phyloP scores from a whole-genome alignment of 129 eudicot species.

The Centrapalus pauciflorus region DNA sequence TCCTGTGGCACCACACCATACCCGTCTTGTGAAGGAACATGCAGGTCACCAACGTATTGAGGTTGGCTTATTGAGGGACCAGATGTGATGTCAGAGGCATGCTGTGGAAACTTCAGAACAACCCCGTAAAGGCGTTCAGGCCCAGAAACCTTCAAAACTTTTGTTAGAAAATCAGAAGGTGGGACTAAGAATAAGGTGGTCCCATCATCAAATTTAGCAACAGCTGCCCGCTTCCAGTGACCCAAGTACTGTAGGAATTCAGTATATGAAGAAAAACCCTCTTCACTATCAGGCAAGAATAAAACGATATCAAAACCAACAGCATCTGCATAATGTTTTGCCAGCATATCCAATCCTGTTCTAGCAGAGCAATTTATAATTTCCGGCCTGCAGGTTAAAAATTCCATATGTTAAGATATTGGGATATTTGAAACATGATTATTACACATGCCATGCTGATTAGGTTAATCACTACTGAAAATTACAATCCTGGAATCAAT shows the following conservation, averaged over 20 bases:
- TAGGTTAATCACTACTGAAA: background rate
- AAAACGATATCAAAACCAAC: constrained; percentile 64
- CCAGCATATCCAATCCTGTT: constrained; percentile 88
- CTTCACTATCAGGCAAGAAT: constrained; percentile 90
- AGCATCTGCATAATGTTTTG: constrained; percentile 77
- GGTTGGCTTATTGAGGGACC: constrained; percentile 36
- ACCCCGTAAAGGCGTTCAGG: constrained; percentile 95
- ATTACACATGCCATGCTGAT: background rate
- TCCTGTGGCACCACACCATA: constrained; percentile 31
- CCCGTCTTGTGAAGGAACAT: constrained; percentile 34
- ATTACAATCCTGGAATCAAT: background rate
- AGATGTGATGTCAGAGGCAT: constrained; percentile 31
- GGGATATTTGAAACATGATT: background rate
- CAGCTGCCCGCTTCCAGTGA: constrained; percentile 79
- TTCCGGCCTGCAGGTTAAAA: constrained; percentile 59
- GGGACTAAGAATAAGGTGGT: constrained; percentile 94
- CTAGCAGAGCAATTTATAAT: constrained; percentile 83
- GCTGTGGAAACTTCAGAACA: constrained; percentile 70
- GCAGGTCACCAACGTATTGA: constrained; percentile 42
- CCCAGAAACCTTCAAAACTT: constrained; percentile 66
- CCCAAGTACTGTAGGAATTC: constrained; percentile 80
- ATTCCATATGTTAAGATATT: background rate
- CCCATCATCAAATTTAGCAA: constrained; percentile 90
- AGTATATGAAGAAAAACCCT: constrained; percentile 86
- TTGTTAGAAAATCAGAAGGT: constrained; percentile 76